A percentile compares a stretch with the other conserved stretches of the same genome.
These are phyloP conservation scores for Pelargonium fulgidum DNA, from an alignment of 441 rosid genomes.

Conservation along the genomic window DNA sequence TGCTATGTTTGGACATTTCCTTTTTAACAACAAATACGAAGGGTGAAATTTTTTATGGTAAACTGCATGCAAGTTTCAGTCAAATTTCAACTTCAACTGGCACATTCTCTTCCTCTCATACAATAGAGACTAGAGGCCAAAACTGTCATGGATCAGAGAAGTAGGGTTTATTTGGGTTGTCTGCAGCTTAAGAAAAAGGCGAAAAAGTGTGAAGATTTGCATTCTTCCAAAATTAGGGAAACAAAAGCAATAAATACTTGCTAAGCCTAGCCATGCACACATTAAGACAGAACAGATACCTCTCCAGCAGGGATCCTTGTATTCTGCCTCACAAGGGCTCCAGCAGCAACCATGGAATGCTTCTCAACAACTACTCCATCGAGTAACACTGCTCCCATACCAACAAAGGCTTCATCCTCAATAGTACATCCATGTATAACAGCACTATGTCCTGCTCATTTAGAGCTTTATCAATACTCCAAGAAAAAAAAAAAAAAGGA, in stretches of 20 bases:
- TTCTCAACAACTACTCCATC: conserved; percentile 52
- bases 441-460: conserved; percentile 78
- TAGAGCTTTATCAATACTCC: background rate
- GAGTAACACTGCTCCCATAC: conserved; percentile 88
- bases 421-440: conserved; percentile 93
- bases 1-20: too few relatives aligned
- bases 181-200: too few relatives aligned
- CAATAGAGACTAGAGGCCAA: too few relatives aligned
- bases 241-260: background rate
- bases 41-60: too few relatives aligned
- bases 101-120: too few relatives aligned
- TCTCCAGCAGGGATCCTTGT: conserved; percentile 5
- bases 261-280: background rate
- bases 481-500: background rate
- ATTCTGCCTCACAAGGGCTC: background rate
- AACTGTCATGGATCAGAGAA: too few relatives aligned
- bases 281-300: background rate
- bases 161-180: too few relatives aligned
- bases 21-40: too few relatives aligned
- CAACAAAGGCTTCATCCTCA: conserved; percentile 84
- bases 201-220: background rate
- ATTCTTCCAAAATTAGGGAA: background rate
- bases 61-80: too few relatives aligned
- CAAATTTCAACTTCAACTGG: too few relatives aligned
- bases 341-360: too few relatives aligned